These are phyloP conservation scores for Oryza coarctata DNA, from an alignment of 176 grass and related monocot species.

Conservation along the genomic window DNA sequence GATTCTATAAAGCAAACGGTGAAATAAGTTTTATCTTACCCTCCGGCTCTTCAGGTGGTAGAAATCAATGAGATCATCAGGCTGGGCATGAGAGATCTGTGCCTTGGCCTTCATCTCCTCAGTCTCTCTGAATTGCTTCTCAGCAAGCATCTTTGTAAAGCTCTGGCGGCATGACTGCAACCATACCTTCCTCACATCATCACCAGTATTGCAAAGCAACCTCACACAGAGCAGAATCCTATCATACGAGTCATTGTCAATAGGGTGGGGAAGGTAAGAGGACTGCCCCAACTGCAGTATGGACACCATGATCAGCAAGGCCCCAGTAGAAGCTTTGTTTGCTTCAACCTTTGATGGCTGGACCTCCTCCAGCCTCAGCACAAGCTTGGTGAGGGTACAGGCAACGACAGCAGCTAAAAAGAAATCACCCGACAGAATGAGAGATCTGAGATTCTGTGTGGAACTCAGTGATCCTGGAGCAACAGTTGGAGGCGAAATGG, in stretches of 20 bases:
- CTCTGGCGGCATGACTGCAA: conserved; percentile 55
- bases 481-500: conserved; percentile 36
- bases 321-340: conserved; percentile 54
- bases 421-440: conserved; percentile 69
- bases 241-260: conserved; percentile 59
- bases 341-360: conserved; percentile 46
- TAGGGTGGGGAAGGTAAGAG: conserved; percentile 50
- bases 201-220: conserved; percentile 59
- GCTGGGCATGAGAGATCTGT: conserved; percentile 62
- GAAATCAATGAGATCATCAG: conserved; percentile 80
- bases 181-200: conserved; percentile 64
- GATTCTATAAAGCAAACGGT: not conserved
- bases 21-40: conserved; percentile 34
- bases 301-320: conserved; percentile 56
- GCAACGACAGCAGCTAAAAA: conserved; percentile 50
- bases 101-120: conserved; percentile 61
- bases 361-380: conserved; percentile 60
- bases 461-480: conserved; percentile 35
- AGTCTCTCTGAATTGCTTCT: conserved; percentile 68
- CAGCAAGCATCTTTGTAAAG: conserved; percentile 64
- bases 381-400: conserved; percentile 56
- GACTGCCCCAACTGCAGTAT: conserved; percentile 55
- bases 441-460: conserved; percentile 53
- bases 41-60: conserved; percentile 71
- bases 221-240: conserved; percentile 61